Evolutionary conservation across 2,329 filamentous ascomycete genomes (phyloP).

Genomic region (Aspergillus vadensis): DNA sequence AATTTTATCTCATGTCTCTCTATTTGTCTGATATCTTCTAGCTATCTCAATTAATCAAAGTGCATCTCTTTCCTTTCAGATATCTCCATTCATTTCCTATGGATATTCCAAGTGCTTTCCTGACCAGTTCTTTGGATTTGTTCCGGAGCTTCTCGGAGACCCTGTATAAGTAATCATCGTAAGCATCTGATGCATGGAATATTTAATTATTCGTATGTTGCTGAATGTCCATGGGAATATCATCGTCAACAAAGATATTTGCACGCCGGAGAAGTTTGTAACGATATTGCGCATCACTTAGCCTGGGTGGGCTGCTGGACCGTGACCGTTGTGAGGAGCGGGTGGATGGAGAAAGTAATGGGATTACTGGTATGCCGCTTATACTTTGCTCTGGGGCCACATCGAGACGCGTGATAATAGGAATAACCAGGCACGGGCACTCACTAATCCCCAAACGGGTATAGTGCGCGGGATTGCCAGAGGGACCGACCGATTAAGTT

Average conservation of each 20-base stretch:
- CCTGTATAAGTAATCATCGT: too few relatives aligned
- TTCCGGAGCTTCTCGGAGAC: slow-evolving; percentile 4
- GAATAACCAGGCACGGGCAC: background rate
- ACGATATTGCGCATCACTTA: slow-evolving; percentile 11
- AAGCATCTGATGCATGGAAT: too few relatives aligned
- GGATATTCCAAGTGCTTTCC: too few relatives aligned
- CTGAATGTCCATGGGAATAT: slow-evolving; percentile 2
- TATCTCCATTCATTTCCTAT: too few relatives aligned
- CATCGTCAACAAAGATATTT: slow-evolving; percentile 9
- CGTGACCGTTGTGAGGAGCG: slow-evolving; percentile 2
- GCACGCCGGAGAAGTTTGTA: slow-evolving; percentile 6
- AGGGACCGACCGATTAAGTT: slow-evolving; percentile 1
- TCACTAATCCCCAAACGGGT: background rate
- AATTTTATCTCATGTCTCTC: too few relatives aligned
- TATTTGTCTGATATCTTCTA: too few relatives aligned
- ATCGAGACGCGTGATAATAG: too few relatives aligned
- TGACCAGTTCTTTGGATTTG: slow-evolving; percentile 10
- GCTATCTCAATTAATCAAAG: too few relatives aligned
- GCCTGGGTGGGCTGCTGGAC: slow-evolving; percentile 3
- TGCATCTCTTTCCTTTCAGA: too few relatives aligned
- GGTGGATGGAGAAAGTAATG: background rate
- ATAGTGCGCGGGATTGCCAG: slow-evolving; percentile 5
- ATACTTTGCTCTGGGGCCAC: too few relatives aligned
- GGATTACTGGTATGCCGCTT: background rate
- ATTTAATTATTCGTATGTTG: too few relatives aligned